Evolutionary conservation across 2,329 filamentous ascomycete genomes (phyloP).

Genomic region (Cytospora mali): DNA sequence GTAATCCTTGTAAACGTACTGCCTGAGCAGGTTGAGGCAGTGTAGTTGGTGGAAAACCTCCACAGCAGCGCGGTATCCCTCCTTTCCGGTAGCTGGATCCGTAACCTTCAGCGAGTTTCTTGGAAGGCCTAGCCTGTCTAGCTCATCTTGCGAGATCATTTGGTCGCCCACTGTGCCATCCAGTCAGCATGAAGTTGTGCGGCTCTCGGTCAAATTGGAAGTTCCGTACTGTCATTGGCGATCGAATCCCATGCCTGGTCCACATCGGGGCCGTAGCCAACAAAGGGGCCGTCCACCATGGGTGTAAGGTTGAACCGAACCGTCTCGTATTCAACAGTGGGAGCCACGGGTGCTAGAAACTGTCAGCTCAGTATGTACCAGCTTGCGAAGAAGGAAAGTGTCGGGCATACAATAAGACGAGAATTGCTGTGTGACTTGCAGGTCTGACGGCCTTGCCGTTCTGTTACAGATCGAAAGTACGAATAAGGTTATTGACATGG

Average conservation of each 20-base stretch:
- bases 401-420: slow-evolving; percentile 43
- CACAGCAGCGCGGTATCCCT: slow-evolving; percentile 61
- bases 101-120: slow-evolving; percentile 57
- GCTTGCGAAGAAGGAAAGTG: background rate
- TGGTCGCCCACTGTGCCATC: slow-evolving; percentile 56
- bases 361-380: slow-evolving; percentile 23
- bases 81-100: slow-evolving; percentile 57
- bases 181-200: slow-evolving; percentile 16
- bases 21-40: slow-evolving; percentile 51
- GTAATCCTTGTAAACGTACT: slow-evolving; percentile 53
- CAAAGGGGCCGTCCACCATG: slow-evolving; percentile 51
- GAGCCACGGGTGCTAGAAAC: slow-evolving; percentile 48
- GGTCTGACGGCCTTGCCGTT: slow-evolving; percentile 39
- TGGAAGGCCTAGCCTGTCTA: slow-evolving; percentile 55
- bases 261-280: slow-evolving; percentile 58
- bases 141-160: slow-evolving; percentile 58
- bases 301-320: slow-evolving; percentile 53
- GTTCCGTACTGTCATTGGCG: slow-evolving; percentile 45
- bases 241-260: slow-evolving; percentile 61
- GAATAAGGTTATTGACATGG: slow-evolving; percentile 45
- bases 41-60: slow-evolving; percentile 62
- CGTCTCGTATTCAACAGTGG: slow-evolving; percentile 51
- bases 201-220: slow-evolving; percentile 24
- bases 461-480: slow-evolving; percentile 44
- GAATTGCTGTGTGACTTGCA: slow-evolving; percentile 42